phyloP scores from a whole-genome alignment of 1,284 basidiomycete species.

The Tylopilus orsonianus region DNA sequence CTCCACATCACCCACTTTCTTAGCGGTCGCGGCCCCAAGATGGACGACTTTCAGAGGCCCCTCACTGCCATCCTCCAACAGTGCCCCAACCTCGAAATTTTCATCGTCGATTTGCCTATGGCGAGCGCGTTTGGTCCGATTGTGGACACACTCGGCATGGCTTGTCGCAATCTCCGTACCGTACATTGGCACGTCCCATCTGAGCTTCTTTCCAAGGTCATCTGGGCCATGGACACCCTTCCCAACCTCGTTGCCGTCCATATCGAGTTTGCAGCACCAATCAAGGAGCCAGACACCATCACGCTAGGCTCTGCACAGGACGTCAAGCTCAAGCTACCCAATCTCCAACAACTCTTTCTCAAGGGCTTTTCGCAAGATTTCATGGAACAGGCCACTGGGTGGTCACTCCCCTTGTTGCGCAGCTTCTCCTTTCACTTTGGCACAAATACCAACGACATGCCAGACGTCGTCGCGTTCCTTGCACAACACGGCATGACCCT shows the following conservation, averaged over 20 bases:
- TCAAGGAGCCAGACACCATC: constrained; percentile 32
- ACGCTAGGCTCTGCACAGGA: constrained; percentile 58
- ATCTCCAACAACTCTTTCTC: constrained; percentile 60
- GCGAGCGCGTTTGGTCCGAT: constrained; percentile 54
- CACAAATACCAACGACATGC: constrained; percentile 46
- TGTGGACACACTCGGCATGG: constrained; percentile 57
- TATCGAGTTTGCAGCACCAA: constrained; percentile 46
- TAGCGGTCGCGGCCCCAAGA: constrained; percentile 31
- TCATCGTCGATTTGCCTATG: constrained; percentile 64
- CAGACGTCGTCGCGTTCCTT: constrained; percentile 61
- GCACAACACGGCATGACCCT: constrained; percentile 53
- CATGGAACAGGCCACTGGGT: constrained; percentile 62
- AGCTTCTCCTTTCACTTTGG: constrained; percentile 56
- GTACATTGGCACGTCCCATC: constrained; percentile 58
- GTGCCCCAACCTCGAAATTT: constrained; percentile 69
- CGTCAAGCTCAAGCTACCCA: constrained; percentile 53
- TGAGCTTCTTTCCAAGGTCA: constrained; percentile 56
- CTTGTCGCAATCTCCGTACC: constrained; percentile 50
- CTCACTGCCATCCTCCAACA: constrained; percentile 54
- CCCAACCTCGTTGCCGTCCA: constrained; percentile 52
- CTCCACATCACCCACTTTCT: constrained; percentile 60
- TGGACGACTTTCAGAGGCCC: constrained; percentile 34
- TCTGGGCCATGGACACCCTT: constrained; percentile 63
- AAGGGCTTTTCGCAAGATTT: constrained; percentile 60
- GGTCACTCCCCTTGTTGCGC: constrained; percentile 59